Evolutionary conservation across 2,329 filamentous ascomycete genomes (phyloP).

Genomic region (Fusarium sp.): DNA sequence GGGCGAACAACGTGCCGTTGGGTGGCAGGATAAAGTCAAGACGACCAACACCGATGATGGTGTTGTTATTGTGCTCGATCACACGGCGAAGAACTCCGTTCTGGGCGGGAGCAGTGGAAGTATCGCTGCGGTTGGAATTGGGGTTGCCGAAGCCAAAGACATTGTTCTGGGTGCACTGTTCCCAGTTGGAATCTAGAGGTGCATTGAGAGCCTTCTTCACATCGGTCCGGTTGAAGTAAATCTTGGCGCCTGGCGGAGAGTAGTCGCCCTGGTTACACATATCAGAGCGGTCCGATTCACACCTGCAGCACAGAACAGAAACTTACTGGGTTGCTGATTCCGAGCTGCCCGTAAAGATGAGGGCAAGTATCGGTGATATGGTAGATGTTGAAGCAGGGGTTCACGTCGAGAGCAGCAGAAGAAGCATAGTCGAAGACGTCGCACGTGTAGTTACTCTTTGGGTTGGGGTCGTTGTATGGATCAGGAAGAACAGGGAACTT

Average conservation of each 20-base stretch:
- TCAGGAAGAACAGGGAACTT: slow-evolving; percentile 60
- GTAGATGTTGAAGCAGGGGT: slow-evolving; percentile 86
- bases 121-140: slow-evolving; percentile 30
- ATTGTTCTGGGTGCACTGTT: slow-evolving; percentile 41
- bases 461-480: slow-evolving; percentile 46
- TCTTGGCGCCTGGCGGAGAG: slow-evolving; percentile 66
- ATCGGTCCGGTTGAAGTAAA: slow-evolving; percentile 78
- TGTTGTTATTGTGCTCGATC: slow-evolving; percentile 49
- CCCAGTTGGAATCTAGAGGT: slow-evolving; percentile 52
- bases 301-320: fast-evolving
- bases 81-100: slow-evolving; percentile 43
- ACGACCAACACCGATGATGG: slow-evolving; percentile 46
- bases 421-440: slow-evolving; percentile 67
- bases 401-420: slow-evolving; percentile 64
- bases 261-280: slow-evolving; percentile 61
- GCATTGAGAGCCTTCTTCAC: slow-evolving; percentile 77
- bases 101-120: slow-evolving; percentile 35
- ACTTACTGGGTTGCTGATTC: slow-evolving; percentile 68
- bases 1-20: slow-evolving; percentile 76
- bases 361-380: slow-evolving; percentile 79
- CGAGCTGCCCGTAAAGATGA: slow-evolving; percentile 73
- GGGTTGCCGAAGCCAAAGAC: slow-evolving; percentile 43
- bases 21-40: slow-evolving; percentile 72
- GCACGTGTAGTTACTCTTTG: slow-evolving; percentile 59
- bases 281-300: not conserved